Base-by-base conservation (phyloP, 352 stramenopile genomes). In the Globisporangium okanoganense region DNA sequence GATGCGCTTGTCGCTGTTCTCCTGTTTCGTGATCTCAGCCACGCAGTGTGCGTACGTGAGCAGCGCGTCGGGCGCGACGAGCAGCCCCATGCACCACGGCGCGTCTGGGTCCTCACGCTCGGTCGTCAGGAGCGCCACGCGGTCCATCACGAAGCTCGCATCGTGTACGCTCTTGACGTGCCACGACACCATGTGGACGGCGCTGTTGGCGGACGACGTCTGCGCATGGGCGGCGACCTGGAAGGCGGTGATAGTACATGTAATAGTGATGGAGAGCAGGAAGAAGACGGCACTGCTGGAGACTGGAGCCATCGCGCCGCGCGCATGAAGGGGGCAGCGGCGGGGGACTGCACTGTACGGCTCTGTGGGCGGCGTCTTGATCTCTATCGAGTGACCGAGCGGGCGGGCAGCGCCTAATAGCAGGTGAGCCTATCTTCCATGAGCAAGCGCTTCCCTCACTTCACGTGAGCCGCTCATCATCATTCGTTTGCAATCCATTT, bases 21-120 rank as follows among this genome's bases (percentile, higher is more conserved):
- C 27, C 27, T 55, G 18, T 16, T 49, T 49, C 6, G 16, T 55
- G 9, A 29, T 35, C 20, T 53, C 22, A n/a, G 24, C 10, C 10
- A 71, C 53, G 20, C 70, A 77, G 29, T 70, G 60, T 18, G 70
- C 70, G 50, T 74, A 67, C 45, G 70, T 69, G 41, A 77, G 57
- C 44, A 77, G 53, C 44, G 67, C 66, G 53, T 70, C 48, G 0
- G 66, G 67, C 14, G 70, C 63, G 24, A 77, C 64, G 13, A 77
- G 62, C 48, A 77, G 58, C 25, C 70, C 70, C 63, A 77, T 70
- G 64, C 70, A 77, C 63, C 63, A 77, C 2, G 25, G 24, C 2
- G 20, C 20, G 7, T 53, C 35, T 2, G 53, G 24, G 18, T 66
- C 8, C 18, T 22, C 49, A 1, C 47, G 58, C 16, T 64, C 49